Evolutionary conservation across 768 basidiomycete species (phyloP).

Genomic region (Agaricus blazei): DNA sequence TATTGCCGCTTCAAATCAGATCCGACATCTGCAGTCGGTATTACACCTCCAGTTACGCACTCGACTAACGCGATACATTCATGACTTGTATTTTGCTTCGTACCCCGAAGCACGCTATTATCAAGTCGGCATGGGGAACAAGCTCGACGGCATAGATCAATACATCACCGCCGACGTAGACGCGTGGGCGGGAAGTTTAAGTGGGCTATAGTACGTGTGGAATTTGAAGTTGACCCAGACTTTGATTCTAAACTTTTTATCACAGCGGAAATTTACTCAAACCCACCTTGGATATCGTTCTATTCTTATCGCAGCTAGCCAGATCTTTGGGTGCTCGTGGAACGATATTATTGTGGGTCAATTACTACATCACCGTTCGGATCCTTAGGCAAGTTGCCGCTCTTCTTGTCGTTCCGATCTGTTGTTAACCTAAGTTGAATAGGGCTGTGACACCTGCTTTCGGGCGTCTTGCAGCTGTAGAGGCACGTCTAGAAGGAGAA

Average conservation of each 20-base stretch:
- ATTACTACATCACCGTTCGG: constrained; percentile 82
- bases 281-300: constrained; percentile 81
- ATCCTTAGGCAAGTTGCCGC: constrained; percentile 38
- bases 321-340: constrained; percentile 85
- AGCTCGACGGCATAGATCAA: constrained; percentile 78
- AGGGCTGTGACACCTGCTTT: constrained; percentile 89
- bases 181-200: constrained; percentile 80
- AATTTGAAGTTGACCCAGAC: neutral
- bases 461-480: constrained; percentile 81
- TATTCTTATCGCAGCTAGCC: constrained; percentile 91
- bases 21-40: constrained; percentile 84
- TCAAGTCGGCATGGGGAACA: constrained; percentile 22
- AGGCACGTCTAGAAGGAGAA: constrained; percentile 87
- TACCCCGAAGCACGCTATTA: constrained; percentile 71
- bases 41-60: constrained; percentile 81
- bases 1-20: constrained; percentile 35
- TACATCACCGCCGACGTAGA: constrained; percentile 92
- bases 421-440: neutral
- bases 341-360: constrained; percentile 70
- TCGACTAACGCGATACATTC: constrained; percentile 82
- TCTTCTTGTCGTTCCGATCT: neutral
- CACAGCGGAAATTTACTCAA: constrained; percentile 88
- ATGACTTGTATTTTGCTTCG: constrained; percentile 86
- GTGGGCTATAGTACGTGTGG: constrained; percentile 76
- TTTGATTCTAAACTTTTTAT: neutral